A percentile compares a stretch with the other conserved stretches of the same genome.
These are phyloP conservation scores for Effrenium voratum DNA, from an alignment of 73 alveolate species.

Conservation along the genomic window DNA sequence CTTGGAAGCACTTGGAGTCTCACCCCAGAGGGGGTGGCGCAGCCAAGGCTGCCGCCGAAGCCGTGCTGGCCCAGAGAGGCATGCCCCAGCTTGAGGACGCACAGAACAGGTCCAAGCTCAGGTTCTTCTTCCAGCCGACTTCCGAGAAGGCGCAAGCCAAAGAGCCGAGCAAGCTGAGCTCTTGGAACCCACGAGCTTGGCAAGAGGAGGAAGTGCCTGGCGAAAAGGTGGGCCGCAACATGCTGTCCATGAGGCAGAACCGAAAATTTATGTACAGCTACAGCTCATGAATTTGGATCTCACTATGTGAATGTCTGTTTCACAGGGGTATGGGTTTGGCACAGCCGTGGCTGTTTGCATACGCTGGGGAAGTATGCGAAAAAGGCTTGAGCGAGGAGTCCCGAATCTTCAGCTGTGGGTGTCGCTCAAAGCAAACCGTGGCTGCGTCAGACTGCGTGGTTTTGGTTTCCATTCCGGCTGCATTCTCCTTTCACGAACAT, in stretches of 20 bases:
- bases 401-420: too few species aligned
- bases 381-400: too few species aligned
- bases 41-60: conserved; percentile 53
- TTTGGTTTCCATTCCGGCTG: too few species aligned
- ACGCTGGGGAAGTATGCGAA: too few species aligned
- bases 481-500: too few species aligned
- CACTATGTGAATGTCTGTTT: too few species aligned
- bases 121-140: background rate
- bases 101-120: conserved; percentile 31
- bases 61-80: conserved; percentile 51
- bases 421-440: too few species aligned
- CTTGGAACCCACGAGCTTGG: conserved; percentile 73
- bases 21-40: conserved; percentile 56
- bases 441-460: too few species aligned
- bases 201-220: conserved; percentile 25
- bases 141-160: background rate
- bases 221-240: background rate
- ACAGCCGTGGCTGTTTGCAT: too few species aligned
- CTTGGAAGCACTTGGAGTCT: background rate
- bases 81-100: background rate
- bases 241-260: conserved; percentile 35
- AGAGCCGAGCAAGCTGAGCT: conserved; percentile 19
- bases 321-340: too few species aligned
- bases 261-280: background rate
- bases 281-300: too few species aligned